Evolutionary conservation across 2,329 filamentous ascomycete species (phyloP), one percentile per base, ranked within the genome.

Genomic region (Ascochyta viciae-villosae): DNA sequence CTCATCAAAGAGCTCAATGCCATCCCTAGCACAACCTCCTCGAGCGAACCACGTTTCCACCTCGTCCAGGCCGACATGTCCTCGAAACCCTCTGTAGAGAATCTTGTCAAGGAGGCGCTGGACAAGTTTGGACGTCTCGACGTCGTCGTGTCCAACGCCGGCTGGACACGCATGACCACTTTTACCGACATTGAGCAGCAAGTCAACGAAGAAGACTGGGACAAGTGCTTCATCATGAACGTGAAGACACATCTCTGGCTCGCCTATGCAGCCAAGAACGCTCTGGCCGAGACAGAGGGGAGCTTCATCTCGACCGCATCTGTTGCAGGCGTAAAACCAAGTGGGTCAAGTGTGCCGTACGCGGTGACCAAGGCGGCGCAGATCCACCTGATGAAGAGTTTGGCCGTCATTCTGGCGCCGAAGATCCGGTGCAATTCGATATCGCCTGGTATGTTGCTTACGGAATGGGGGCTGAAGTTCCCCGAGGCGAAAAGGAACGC

Each of bases 341-440:
- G 81, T 56, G 88, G 88, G 1, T 89, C 85, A 83, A 83, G 80
- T 43, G 80, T 87, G 83, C 85, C 91, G 5, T 95, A 95, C 68
- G 82, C 87, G 0, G 89, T 92, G 6, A 90, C 89, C 19, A 95
- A 95, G 71, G 89, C 90, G 0, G 91, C 91, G 10, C 83, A 85
- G 54, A 75, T 90, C 49, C 88, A 90, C 73, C 74, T 89, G 41
- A 86, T 87, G 77, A 87, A 87, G 67, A 85, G 85, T 55, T 75
- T 90, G 38, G 87, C 87, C 3, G 77, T 82, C 50, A 85, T 84
- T 13, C 82, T 88, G 61, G 87, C 87, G 0, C 77, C 81, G 1
- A 88, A 87, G 72, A 78, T 89, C 22, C 77, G 87, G 38, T 80
- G 87, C 27, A 90, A 90, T 72, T 85, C 85, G 37, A 82, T 90